Conservation (phyloP, 2,329 filamentous ascomycete genomes). For the Niveomyces coronatus region DNA sequence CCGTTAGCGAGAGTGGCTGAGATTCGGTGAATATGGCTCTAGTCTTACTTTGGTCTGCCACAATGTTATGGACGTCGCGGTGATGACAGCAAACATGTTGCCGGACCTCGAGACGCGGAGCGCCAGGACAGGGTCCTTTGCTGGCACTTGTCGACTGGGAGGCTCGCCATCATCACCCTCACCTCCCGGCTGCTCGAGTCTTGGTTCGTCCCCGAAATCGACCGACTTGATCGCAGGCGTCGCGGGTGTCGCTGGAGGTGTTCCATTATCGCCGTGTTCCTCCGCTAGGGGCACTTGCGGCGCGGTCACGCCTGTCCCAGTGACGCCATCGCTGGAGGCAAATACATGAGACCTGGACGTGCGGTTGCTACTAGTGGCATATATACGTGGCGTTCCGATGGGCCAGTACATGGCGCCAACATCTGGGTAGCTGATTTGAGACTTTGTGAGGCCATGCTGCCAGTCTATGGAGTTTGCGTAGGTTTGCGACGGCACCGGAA, state of each 20-base stretch:
- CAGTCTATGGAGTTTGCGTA: too few relatives aligned
- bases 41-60: slow-evolving; percentile 86
- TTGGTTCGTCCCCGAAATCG: slow-evolving; percentile 31
- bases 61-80: slow-evolving; percentile 72
- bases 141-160: slow-evolving; percentile 28
- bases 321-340: slow-evolving; percentile 51
- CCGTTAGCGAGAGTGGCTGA: slow-evolving; percentile 12
- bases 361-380: slow-evolving; percentile 62
- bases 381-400: slow-evolving; percentile 72
- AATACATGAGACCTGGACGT: slow-evolving; percentile 38
- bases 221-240: slow-evolving; percentile 49
- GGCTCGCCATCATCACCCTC: too few relatives aligned
- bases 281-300: slow-evolving; percentile 20
- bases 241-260: slow-evolving; percentile 33
- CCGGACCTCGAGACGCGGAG: slow-evolving; percentile 70
- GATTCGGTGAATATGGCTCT: not conserved
- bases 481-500: too few relatives aligned
- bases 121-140: slow-evolving; percentile 59
- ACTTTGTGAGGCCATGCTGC: too few relatives aligned
- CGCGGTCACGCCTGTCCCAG: slow-evolving; percentile 20
- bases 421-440: slow-evolving; percentile 7
- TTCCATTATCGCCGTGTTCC: slow-evolving; percentile 11
- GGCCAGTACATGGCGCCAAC: slow-evolving; percentile 74
- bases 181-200: too few relatives aligned
- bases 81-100: slow-evolving; percentile 79